Base-by-base conservation (phyloP, 495 filamentous ascomycete genomes). In the Hapsidospora chrysogenum region DNA sequence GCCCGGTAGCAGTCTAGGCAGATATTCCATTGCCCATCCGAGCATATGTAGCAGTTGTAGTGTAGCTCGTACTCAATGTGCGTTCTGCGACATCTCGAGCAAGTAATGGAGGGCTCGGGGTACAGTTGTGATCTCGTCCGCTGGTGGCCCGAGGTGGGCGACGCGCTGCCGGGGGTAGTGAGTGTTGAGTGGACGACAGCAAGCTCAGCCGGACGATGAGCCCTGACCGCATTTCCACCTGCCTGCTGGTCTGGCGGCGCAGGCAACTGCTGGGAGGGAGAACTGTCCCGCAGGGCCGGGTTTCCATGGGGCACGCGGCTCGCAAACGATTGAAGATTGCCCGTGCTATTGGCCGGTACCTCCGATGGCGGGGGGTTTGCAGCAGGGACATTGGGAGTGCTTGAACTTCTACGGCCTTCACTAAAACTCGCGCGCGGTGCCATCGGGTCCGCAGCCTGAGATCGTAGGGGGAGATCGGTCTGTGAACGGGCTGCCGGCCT, bases 21-120 rank as follows among this genome's bases (percentile, higher is more conserved):
- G 14, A 92, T 60, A 49, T 85, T 75, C 59, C 70, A 87, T 17
- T 65, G 54, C 2, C 80, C 82, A n/a, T 62, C 49, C 26, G 66
- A 61, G 53, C 85, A 92, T 29, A 58, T 54, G 5, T 55, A 44
- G 54, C 85, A 94, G 49, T 75, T 74, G 53, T 79, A 84, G 51
- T 92, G 83, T 0, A 92, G 58, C 2, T 78, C 70, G 44, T 92
- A 84, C 49, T 89, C 73, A 38, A 92, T 82, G 37, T 80, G 62
- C 2, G 52, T 20, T 39, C 63, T 74, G 13, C 56, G 51, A 49
- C 85, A 94, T 19, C 68, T 53, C 17, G 72, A 64, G 48, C 85
- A 94, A 19, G 61, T 64, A 36, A 92, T 68, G 0, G 67, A 67
- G 2, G 85, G 84, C 42, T 89, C 84, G 3, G 57, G 39, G 44